Evolutionary conservation across 345 rosid species (phyloP), one percentile per base, ranked within the genome.

Genomic region (Adansonia digitata): DNA sequence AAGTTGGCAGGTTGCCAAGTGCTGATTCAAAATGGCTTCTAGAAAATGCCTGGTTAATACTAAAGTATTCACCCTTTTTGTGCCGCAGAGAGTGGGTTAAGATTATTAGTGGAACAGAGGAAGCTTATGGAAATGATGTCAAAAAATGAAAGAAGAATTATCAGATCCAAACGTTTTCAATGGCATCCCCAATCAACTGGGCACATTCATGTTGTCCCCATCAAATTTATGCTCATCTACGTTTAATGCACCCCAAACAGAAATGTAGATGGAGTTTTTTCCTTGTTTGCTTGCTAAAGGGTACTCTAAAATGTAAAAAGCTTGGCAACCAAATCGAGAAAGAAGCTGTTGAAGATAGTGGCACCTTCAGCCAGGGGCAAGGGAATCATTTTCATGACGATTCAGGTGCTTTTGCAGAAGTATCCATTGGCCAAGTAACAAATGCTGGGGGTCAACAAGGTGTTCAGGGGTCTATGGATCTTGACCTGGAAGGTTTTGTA

Each of bases 1-100:
- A 98, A 14, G 97, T 95, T 68, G 89, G 99, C 51, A 90, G 97
- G 82, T 87, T 95, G 43, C 98, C 91, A 3, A 42, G 42, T 71
- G 18, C 88, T 29, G 99, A 95, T 79, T 95, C 98, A 74, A 93
- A 82, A 79, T 93, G 98, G 99, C 84, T 95, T 83, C 87, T 95
- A 27, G 92, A 94, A 75, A 90, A 85, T 77, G 86, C 94, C 68
- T 90, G 94, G 97, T 87, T 88, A 75, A 88, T 93, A 82, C 76
- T 95, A 51, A 92, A 89, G 78, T 82, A 79, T 77, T 88, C 99
- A 1, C 91, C 96, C 10, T 95, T 95, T 81, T 79, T 77, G 74
- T 90, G 96, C 78, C 82, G 60, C 67, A 89, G 87, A 84, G 91
- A 87, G 70, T 93, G 96, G 97, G 84, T 95, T 75, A 90, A 86